Evolutionary conservation across 2,329 filamentous ascomycete species (phyloP).

Genomic region (Penicillium sp.): DNA sequence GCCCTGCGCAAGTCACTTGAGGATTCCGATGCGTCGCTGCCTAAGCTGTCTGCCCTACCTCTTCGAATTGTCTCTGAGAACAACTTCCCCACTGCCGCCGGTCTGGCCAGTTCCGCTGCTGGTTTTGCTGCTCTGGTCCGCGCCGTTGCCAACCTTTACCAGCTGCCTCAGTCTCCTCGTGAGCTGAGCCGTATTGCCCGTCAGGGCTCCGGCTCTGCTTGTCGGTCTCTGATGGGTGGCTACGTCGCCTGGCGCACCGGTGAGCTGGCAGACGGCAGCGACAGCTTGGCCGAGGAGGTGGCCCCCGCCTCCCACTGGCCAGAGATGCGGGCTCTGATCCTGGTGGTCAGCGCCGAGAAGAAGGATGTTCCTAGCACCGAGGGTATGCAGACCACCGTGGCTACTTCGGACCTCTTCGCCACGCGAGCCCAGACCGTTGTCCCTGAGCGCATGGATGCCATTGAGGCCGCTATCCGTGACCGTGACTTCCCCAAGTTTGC

Average conservation of each 20-base stretch:
- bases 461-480: conserved; percentile 78
- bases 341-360: conserved; percentile 91
- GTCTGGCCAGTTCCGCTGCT: conserved; percentile 70
- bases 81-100: conserved; percentile 98
- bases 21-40: conserved; percentile 69
- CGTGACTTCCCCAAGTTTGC: conserved; percentile 86
- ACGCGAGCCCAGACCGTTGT: conserved; percentile 76
- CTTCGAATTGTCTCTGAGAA: conserved; percentile 92
- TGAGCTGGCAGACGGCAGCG: conserved; percentile 72
- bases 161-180: conserved; percentile 76
- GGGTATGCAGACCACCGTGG: conserved; percentile 96
- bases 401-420: conserved; percentile 84
- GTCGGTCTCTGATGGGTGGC: conserved; percentile 88
- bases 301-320: conserved; percentile 92
- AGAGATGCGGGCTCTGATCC: conserved; percentile 86
- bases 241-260: conserved; percentile 96
- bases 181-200: conserved; percentile 87
- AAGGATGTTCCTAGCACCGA: conserved; percentile 92
- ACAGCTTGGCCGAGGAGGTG: conserved; percentile 86
- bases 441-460: conserved; percentile 77
- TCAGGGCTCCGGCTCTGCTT: conserved; percentile 93
- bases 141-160: conserved; percentile 86
- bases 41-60: conserved; percentile 75
- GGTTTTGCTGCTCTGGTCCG: conserved; percentile 71
- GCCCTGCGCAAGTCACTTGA: conserved; percentile 77